Base-by-base conservation (phyloP, 257 asterid genomes). In the Plectranthus barbatus region DNA sequence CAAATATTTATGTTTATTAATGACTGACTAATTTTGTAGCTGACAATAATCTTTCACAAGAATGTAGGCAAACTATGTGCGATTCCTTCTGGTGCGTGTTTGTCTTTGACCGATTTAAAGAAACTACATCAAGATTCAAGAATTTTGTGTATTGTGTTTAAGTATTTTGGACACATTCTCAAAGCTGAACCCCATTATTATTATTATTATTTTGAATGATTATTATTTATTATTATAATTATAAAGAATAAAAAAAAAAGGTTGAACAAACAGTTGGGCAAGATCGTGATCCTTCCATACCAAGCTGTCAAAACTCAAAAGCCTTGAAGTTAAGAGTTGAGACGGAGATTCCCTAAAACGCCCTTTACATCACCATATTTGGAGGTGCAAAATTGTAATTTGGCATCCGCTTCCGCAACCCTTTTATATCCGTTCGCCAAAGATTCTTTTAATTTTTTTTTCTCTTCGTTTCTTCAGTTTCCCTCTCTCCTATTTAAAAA, bases 401-500 rank as follows among this genome's bases (percentile, higher is more conserved):
- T 33, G 14, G 24, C 4, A 34, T 11, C 7, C 18, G 41, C 14
- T 11, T 8, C 44, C 56, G 29, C 39, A 44, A 44, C 17, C 55
- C 55, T 24, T 59, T 8, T 15, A 50, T 51, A 23, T 54, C 56
- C 34, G 12, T n/a, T 18, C 57, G 44, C 41, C 9, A 19, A 4
- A 19, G 1, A 1, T 4, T 23, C 4, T 23, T 23, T 6, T 6
- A 14, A 10, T 42, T 17, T 14, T 3, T 3, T 37, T 9, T 18
- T 14, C 3, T 5, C 12, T 11, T 13, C 17, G 4, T 14, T 10
- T 44, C 41, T 50, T 42, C 46, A 21, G 21, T 70, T 70, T 69
- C 77, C 74, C 81, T 56, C 77, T 56, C 68, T 41, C 45, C 60
- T 26, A 23, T 68, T 69, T 72, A 54, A 64, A 64, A 68, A 23